Base-by-base conservation (phyloP, 2,329 filamentous ascomycete genomes). In the Triangularia setosa region DNA sequence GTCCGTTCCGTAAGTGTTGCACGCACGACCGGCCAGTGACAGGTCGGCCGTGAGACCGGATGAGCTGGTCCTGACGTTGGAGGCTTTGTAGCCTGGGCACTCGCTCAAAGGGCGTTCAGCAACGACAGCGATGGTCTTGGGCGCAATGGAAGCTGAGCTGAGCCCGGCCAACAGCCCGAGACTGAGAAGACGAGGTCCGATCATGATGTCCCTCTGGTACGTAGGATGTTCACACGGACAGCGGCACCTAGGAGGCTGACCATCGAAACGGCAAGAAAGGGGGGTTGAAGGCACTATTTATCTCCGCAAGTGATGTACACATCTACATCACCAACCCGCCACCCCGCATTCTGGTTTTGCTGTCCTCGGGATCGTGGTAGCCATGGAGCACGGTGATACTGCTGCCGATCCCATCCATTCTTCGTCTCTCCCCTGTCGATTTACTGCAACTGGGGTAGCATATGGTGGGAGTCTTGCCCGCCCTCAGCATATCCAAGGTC, bases 1-100 rank as follows among this genome's bases (percentile, higher is more conserved):
- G 73, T 92, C 90, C 1, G 81, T 88, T 0, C 89, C 89, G 66
- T 91, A 92, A 14, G 83, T 83, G 75, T 91, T 88, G 76, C 89
- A 91, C 23, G 87, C 80, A 25, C 79, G 70, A 0, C 88, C 89
- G 18, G 87, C 87, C 24, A 92, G 80, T 7, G 75, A 82, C 63
- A 92, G 78, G 66, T 86, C 83, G 4, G 89, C 90, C 0, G 83
- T 87, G 60, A 91, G 75, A 11, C 83, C 81, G 54, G 79, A 79
- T 25, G 77, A 71, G 1, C 76, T 81, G 48, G 79, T 79, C 68
- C 79, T 75, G 23, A 89, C 78, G 70, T 88, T 85, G 16, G 80
- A 83, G 14, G 85, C 87, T 21, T 75, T 79, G 73, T 90, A 90
- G 8, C 87, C 87, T 1, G 86, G 85, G 69, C 87, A 89, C 4